phyloP scores from a whole-genome alignment of 345 rosid genomes.

The Acer yangbiense region DNA sequence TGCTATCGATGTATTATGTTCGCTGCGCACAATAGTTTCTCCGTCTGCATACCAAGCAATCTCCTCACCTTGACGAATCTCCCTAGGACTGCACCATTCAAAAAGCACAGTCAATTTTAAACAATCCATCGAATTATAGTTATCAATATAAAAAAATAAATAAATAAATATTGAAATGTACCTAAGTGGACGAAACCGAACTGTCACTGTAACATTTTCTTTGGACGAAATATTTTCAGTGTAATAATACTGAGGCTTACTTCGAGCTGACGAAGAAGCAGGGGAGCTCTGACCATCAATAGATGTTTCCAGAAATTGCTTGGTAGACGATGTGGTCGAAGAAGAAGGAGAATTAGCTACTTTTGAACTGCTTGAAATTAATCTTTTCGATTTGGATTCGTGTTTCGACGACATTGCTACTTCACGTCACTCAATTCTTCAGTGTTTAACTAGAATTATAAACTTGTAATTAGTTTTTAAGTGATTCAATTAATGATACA shows the following conservation, averaged over 20 bases:
- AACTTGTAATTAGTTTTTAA: background rate
- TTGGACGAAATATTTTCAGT: slow-evolving; percentile 59
- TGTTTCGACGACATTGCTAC: slow-evolving; percentile 73
- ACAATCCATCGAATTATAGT: slow-evolving; percentile 3
- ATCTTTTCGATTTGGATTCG: slow-evolving; percentile 59
- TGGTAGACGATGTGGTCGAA: slow-evolving; percentile 91
- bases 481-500: background rate
- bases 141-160: slow-evolving; percentile 4
- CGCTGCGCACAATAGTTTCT: slow-evolving; percentile 86
- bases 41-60: slow-evolving; percentile 99
- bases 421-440: slow-evolving; percentile 28
- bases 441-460: slow-evolving; percentile 8
- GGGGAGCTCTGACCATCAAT: slow-evolving; percentile 93
- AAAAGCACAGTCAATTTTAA: slow-evolving; percentile 27
- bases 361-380: slow-evolving; percentile 43
- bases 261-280: slow-evolving; percentile 87
- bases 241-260: slow-evolving; percentile 74
- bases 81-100: slow-evolving; percentile 70
- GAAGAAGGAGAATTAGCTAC: slow-evolving; percentile 80
- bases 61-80: slow-evolving; percentile 97
- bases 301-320: slow-evolving; percentile 75
- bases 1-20: slow-evolving; percentile 81
- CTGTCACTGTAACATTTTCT: slow-evolving; percentile 93
- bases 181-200: slow-evolving; percentile 98
- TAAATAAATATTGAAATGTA: slow-evolving; percentile 27